Base-by-base conservation (phyloP, 768 basidiomycete genomes). In the Pleurotus sapidus region DNA sequence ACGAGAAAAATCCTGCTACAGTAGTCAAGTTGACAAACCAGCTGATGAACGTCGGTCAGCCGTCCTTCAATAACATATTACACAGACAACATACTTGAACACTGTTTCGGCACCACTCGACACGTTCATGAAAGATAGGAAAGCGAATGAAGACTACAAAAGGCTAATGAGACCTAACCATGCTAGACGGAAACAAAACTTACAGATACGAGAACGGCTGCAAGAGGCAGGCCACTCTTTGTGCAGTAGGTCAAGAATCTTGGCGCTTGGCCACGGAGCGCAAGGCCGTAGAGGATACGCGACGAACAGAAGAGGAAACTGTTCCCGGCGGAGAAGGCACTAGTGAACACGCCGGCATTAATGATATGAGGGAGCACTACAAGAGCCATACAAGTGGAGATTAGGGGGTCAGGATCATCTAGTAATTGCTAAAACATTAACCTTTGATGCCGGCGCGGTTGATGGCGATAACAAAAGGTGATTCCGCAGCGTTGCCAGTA, bases 401-500 rank as follows among this genome's bases (percentile, higher is more conserved):
- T 27, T 27, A 27, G 25, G 3, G 7, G 25, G 7, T 27, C 25
- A 27, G 25, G 3, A 27, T 27, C 25, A 27, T 27, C 25, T 27
- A 7, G 2, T 7, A 42, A 42, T 42, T 42, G 15, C 40, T 3
- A 30, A 30, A 9, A 2, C 30, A 30, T 7, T 30, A 2, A 79
- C 80, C 82, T 73, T 81, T 84, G 67, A 92, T 82, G 5, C 90
- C 88, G 1, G 88, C 86, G 39, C 79, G 77, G 46, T 72, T 78
- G 61, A 93, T 84, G 15, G 90, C 91, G 61, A 93, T 86, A 56
- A 93, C 91, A 70, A 91, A 95, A 2, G 93, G 92, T 3, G 89
- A 91, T 50, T 85, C 67, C 0, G 86, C 82, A 12, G 90, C 91
- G 42, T 80, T 89, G 49, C 83, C 82, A 24, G 75, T 65, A 1